Evolutionary conservation across 139 green algal genomes (phyloP).

Genomic region (Bryopsis sp.): DNA sequence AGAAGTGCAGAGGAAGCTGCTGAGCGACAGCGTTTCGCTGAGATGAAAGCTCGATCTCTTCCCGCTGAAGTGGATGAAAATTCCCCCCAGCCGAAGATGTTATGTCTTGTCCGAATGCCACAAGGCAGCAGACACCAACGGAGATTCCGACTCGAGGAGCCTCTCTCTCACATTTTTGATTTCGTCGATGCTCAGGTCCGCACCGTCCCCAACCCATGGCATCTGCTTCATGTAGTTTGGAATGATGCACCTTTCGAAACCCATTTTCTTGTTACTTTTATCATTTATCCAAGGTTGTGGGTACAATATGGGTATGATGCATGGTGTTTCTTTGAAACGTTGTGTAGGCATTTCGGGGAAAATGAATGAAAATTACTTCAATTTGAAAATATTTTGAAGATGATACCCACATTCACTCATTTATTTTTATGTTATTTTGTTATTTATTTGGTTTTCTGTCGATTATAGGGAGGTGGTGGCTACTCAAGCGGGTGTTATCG

Average conservation of each 20-base stretch:
- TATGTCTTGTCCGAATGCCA: slow-evolving; percentile 43
- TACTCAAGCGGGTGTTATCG: slow-evolving; percentile 34
- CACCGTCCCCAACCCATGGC: not conserved
- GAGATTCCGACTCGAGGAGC: slow-evolving; percentile 37
- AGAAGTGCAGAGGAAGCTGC: not conserved
- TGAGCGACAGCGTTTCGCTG: not conserved
- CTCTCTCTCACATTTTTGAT: slow-evolving; percentile 47
- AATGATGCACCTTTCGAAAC: no score
- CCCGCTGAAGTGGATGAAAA: not conserved
- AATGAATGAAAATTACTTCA: not conserved
- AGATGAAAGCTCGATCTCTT: not conserved
- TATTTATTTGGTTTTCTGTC: no score
- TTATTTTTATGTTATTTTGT: not conserved
- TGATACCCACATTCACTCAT: not conserved
- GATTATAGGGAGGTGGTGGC: slow-evolving; percentile 20
- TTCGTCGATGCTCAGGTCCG: slow-evolving; percentile 49
- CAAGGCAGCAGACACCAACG: slow-evolving; percentile 43
- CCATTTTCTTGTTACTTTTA: no score
- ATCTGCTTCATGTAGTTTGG: not conserved
- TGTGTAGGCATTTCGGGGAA: not conserved
- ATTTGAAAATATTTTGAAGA: not conserved
- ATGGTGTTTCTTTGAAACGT: slow-evolving; percentile 8
- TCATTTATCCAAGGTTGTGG: slow-evolving; percentile 7
- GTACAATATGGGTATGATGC: not conserved
- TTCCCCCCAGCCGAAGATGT: not conserved